Base-by-base conservation (phyloP, 441 rosid species). In the Corymbia citriodora region DNA sequence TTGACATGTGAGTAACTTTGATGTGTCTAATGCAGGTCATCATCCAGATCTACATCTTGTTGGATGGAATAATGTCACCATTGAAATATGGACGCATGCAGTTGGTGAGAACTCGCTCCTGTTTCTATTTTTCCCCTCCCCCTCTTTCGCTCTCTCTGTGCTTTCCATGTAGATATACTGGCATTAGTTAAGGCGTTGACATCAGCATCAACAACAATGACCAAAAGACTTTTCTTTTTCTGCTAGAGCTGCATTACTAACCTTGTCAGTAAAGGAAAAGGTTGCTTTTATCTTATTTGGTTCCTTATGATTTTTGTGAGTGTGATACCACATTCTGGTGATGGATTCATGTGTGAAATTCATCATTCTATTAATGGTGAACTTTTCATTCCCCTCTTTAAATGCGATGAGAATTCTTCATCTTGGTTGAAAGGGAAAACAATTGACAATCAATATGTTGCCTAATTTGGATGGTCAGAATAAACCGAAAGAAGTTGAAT, bases 11-110 rank as follows among this genome's bases (percentile, higher is more conserved):
- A 92, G 53, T 87, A 57, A 88, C 88, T 74, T 50, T 59, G n/a
- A 86, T 90, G 65, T 83, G 61, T 45, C 89, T 87, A 36, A 79
- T 93, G 95, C 95, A 97, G 99, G 99, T 90, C 99, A 98, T 94
- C 99, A 96, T 94, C 99, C 99, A 52, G 98, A 97, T 93, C 96
- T 98, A 92, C 99, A 98, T 95, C 98, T 97, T 83, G 96, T 96
- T 19, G 97, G 98, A 90, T 98, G 99, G 99, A 98, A 98, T 93
- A 95, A 96, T 94, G 95, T 96, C 16, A 96, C 94, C 65, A 93
- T 98, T 85, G 99, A 97, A 94, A 96, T 97, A 92, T 96, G 99
- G 97, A 97, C 99, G 1, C 99, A 97, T 94, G 95, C 98, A 2
- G 94, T 96, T 90, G 99, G 99, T 96, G 92, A 96, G 95, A 27